Conservation (phyloP, 257 asterid genomes). For the Handroanthus guayacan region DNA sequence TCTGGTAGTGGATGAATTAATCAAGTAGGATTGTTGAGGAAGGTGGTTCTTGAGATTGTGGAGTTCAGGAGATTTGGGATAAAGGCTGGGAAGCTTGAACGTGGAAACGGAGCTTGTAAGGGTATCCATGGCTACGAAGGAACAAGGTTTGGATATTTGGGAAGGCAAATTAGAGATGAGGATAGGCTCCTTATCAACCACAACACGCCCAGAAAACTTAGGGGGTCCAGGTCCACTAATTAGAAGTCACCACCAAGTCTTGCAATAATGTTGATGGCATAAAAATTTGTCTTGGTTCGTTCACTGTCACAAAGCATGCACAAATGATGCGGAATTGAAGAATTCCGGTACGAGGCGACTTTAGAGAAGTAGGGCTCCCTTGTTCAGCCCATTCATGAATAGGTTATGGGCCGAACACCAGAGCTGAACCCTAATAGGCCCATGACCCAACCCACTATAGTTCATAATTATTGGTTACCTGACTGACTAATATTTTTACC, state of each 20-base stretch:
- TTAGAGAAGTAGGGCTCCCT: neutral
- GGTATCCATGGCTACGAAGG: slow-evolving; percentile 47
- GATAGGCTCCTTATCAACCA: neutral
- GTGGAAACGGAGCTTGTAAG: slow-evolving; percentile 48
- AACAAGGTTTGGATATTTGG: neutral
- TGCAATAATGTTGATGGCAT: neutral
- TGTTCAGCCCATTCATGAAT: neutral
- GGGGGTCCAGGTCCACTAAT: neutral
- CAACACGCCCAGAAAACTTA: neutral
- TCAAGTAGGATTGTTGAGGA: slow-evolving; percentile 16
- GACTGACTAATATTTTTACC: too few species aligned
- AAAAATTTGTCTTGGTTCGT: neutral
- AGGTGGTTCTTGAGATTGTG: slow-evolving; percentile 38
- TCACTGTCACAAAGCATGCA: neutral
- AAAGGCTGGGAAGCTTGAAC: slow-evolving; percentile 42
- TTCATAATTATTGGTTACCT: too few species aligned
- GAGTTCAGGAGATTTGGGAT: slow-evolving; percentile 37
- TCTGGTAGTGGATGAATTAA: slow-evolving; percentile 21
- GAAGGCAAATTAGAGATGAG: neutral
- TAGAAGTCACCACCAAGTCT: slow-evolving; percentile 6
- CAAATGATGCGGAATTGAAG: neutral
- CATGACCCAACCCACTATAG: neutral
- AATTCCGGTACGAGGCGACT: too few species aligned
- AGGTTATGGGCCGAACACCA: neutral
- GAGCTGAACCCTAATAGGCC: neutral